These are phyloP conservation scores for Fusarium euwallaceae DNA, from an alignment of 2,329 filamentous ascomycete genomes.

Conservation along the genomic window DNA sequence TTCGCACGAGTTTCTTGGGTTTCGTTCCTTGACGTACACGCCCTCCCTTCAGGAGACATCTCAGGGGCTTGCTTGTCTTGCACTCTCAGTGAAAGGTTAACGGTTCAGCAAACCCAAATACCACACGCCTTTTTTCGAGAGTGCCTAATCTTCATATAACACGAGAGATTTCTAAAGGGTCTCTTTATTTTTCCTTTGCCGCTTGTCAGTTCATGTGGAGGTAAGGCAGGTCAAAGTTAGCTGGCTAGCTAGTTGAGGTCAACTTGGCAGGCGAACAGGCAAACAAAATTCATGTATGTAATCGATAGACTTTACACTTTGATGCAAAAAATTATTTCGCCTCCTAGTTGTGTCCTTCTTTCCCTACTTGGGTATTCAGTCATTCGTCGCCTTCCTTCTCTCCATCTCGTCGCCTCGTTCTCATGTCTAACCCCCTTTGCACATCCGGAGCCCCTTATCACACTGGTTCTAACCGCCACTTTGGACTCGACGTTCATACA, in stretches of 20 bases:
- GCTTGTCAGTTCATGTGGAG: background rate
- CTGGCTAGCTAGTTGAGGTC: background rate
- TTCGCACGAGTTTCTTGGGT: background rate
- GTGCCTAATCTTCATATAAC: too few relatives aligned
- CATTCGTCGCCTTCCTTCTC: background rate
- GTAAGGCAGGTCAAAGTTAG: background rate
- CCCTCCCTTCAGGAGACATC: background rate
- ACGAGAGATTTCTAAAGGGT: too few relatives aligned
- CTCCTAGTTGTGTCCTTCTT: background rate
- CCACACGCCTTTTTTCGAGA: too few relatives aligned
- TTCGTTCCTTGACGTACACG: background rate
- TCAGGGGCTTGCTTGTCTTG: background rate
- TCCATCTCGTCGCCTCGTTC: background rate
- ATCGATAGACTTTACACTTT: background rate
- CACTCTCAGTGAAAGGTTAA: too few relatives aligned
- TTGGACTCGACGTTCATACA: background rate
- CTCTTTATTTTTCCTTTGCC: too few relatives aligned
- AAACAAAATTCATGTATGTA: background rate
- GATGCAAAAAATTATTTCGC: background rate
- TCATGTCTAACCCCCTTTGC: too few relatives aligned
- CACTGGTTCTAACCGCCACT: background rate
- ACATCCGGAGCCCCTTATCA: too few relatives aligned
- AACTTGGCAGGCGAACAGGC: background rate
- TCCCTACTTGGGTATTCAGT: background rate
- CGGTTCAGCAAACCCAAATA: background rate